phyloP scores from a whole-genome alignment of 768 basidiomycete genomes.

The Rhodocollybia butyracea region DNA sequence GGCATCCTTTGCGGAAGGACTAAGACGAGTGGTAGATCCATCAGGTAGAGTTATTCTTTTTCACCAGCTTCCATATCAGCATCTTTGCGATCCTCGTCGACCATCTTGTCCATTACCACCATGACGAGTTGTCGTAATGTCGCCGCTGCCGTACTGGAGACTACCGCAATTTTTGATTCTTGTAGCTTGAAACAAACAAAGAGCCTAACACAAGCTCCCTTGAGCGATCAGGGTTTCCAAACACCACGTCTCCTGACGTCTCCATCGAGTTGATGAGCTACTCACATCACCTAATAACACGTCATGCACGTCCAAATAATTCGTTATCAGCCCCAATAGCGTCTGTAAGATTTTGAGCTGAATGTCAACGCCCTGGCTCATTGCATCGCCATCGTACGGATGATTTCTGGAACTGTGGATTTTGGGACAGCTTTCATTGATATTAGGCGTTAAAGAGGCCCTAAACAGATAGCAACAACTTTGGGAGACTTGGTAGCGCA shows the following conservation, averaged over 20 bases:
- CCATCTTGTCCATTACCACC: constrained; percentile 96
- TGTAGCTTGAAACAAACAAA: constrained; percentile 94
- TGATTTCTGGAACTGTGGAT: constrained; percentile 72
- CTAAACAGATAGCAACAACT: constrained; percentile 88
- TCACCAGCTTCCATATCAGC: constrained; percentile 23
- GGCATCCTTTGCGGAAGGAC: constrained; percentile 78
- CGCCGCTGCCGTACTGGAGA: constrained; percentile 95
- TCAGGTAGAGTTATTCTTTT: constrained; percentile 59
- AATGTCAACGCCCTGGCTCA: constrained; percentile 95
- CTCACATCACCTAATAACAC: constrained; percentile 76
- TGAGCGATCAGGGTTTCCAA: neutral
- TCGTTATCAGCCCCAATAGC: constrained; percentile 85
- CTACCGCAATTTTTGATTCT: constrained; percentile 93
- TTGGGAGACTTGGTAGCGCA: constrained; percentile 92
- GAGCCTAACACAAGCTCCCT: constrained; percentile 47
- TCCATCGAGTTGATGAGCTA: constrained; percentile 9
- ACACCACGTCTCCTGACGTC: neutral
- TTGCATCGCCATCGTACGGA: constrained; percentile 83
- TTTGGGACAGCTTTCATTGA: constrained; percentile 82
- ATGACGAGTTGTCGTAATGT: constrained; percentile 95
- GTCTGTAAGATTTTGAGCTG: constrained; percentile 94
- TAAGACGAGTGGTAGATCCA: constrained; percentile 58
- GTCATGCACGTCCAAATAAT: constrained; percentile 76
- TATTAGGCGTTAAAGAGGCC: constrained; percentile 88
- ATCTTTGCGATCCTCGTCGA: constrained; percentile 63